Evolutionary conservation across 2,329 filamentous ascomycete genomes (phyloP).

Genomic region (Hypoxylon sp.): DNA sequence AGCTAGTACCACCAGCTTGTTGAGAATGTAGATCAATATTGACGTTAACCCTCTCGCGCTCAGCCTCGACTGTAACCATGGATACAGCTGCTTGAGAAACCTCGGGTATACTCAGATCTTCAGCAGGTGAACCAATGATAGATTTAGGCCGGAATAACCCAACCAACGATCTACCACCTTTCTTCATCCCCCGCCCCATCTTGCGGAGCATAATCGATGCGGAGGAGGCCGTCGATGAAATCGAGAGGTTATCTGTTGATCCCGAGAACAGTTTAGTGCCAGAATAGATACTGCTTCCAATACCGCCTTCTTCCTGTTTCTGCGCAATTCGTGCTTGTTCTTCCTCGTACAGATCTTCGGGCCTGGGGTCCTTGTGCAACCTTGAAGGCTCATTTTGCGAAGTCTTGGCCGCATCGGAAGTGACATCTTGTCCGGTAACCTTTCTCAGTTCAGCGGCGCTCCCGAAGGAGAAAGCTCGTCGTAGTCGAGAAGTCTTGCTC

Average conservation of each 20-base stretch:
- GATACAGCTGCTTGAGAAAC: conserved; percentile 88
- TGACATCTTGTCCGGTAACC: conserved; percentile 73
- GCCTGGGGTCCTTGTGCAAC: conserved; percentile 75
- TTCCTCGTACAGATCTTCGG: conserved; percentile 79
- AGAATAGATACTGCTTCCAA: conserved; percentile 94
- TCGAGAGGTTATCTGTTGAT: conserved; percentile 94
- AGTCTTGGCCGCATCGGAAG: conserved; percentile 50
- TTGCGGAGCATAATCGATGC: conserved; percentile 96
- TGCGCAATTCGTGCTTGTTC: conserved; percentile 93
- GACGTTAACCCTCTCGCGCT: conserved; percentile 86
- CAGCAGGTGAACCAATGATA: conserved; percentile 80
- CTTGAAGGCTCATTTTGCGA: conserved; percentile 64
- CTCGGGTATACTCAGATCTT: conserved; percentile 76
- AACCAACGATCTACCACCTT: conserved; percentile 89
- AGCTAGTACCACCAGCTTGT: conserved; percentile 80
- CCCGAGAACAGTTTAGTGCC: conserved; percentile 87
- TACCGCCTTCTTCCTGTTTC: conserved; percentile 90
- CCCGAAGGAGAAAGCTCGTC: conserved; percentile 95
- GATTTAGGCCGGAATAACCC: conserved; percentile 97
- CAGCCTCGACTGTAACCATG: conserved; percentile 95
- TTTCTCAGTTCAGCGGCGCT: conserved; percentile 92
- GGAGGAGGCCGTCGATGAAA: conserved; percentile 90
- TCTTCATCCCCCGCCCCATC: conserved; percentile 99
- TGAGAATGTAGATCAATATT: conserved; percentile 78
- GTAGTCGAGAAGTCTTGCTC: conserved; percentile 87